Conservation (phyloP, 176 grass and related monocot genomes). For the Puccinellia tenuiflora region DNA sequence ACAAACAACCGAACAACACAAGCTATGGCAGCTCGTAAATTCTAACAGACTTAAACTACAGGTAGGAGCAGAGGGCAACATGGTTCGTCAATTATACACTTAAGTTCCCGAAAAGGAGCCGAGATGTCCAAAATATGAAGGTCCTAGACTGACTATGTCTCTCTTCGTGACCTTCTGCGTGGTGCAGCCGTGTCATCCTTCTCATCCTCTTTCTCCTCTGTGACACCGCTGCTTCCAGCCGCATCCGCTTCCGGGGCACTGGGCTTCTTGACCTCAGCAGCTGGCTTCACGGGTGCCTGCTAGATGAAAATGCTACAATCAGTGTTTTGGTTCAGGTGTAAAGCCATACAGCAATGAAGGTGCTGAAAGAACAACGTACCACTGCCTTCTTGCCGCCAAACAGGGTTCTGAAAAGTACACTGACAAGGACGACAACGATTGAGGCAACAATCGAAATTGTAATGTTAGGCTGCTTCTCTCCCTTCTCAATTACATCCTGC, state of each 20-base stretch:
- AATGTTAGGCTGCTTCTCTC: conserved; percentile 83
- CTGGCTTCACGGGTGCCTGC: conserved; percentile 40
- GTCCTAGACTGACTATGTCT: conserved; percentile 26
- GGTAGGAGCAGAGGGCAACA: not conserved
- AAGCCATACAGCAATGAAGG: not conserved
- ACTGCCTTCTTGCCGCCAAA: conserved; percentile 69
- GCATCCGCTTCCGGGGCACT: not conserved
- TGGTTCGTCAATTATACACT: conserved; percentile 1
- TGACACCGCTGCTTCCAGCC: conserved; percentile 53
- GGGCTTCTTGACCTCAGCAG: conserved; percentile 8
- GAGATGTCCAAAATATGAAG: not conserved
- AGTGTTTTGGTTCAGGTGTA: not conserved
- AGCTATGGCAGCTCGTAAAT: not conserved
- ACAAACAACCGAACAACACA: not conserved
- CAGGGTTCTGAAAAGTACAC: conserved; percentile 50
- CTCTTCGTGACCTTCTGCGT: conserved; percentile 66
- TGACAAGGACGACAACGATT: conserved; percentile 40
- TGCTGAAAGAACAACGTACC: conserved; percentile 29
- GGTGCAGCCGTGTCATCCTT: conserved; percentile 46
- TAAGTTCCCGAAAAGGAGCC: not conserved
- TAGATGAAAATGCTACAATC: not conserved
- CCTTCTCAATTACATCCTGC: conserved; percentile 90
- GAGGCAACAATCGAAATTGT: conserved; percentile 77
- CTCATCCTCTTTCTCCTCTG: conserved; percentile 45
- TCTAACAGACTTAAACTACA: not conserved